Evolutionary conservation across 495 filamentous ascomycete genomes (phyloP).

Genomic region (Daldinia loculata): DNA sequence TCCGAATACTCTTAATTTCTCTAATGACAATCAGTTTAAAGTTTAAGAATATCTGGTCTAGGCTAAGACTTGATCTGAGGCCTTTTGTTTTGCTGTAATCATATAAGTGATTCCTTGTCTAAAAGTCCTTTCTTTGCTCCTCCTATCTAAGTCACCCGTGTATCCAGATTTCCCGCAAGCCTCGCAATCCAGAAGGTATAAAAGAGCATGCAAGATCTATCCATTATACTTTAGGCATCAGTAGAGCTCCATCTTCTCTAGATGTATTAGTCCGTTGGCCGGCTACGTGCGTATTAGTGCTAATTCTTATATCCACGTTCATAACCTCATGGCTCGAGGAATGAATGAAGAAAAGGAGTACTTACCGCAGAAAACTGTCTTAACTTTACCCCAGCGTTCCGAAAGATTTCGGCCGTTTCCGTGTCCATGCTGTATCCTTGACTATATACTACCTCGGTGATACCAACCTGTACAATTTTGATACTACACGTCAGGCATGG

Average conservation of each 20-base stretch:
- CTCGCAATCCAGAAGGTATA: neutral
- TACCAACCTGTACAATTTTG: constrained; percentile 96
- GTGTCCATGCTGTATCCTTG: constrained; percentile 93
- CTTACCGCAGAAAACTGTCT: constrained; percentile 85
- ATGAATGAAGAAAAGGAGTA: constrained; percentile 10
- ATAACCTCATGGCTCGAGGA: neutral
- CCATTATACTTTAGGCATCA: neutral
- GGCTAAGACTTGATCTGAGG: neutral
- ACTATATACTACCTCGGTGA: constrained; percentile 92
- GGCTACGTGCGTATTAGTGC: constrained; percentile 50
- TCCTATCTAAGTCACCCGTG: neutral
- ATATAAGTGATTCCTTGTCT: neutral
- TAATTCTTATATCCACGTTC: neutral
- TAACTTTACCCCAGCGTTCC: constrained; percentile 76
- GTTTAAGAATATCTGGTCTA: constrained; percentile 9
- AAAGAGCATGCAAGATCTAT: neutral
- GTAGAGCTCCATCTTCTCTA: constrained; percentile 57
- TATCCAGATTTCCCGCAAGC: neutral
- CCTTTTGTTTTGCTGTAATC: neutral
- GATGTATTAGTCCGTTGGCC: constrained; percentile 61
- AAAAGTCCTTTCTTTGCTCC: neutral
- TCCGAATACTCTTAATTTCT: constrained; percentile 35
- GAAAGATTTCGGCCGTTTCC: constrained; percentile 81
- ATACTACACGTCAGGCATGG: constrained; percentile 98
- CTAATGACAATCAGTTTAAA: constrained; percentile 37